Base-by-base conservation (phyloP, 768 basidiomycete genomes). In the Leucocoprinus leucothites region DNA sequence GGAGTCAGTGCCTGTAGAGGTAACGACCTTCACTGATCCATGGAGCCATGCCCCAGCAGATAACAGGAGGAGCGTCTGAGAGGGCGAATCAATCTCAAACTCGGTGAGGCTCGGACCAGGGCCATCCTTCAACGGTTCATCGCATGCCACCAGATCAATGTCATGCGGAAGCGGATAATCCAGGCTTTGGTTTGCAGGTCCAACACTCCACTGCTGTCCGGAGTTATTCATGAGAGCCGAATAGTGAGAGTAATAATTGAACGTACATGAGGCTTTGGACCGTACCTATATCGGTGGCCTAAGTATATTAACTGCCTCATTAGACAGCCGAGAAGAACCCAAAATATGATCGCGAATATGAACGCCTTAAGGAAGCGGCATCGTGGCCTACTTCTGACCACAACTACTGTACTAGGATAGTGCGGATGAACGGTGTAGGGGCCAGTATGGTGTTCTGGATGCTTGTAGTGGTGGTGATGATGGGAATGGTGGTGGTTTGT, bases 171-270 rank as follows among this genome's bases (percentile, higher is more conserved):
- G 28, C 1, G 54, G 40, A 35, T 56, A 56, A 19, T 56, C 54
- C 3, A 40, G 25, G 22, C 41, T 56, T 11, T n/a, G 31, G 36
- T n/a, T 24, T 13, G 35, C 54, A 22, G 54, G 54, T n/a, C 48
- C 54, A 13, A 49, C 22, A 22, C 13, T 18, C 54, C 54, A 56
- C 54, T 56, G 47, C 40, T 56, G 44, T 4, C 34, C 11, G 16
- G 22, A 43, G 1, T 24, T 25, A 18, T 7, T 34, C 28, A 43
- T 49, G 18, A 43, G 48, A 24, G 14, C 40, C 11, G n/a, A 42
- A 18, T 42, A 11, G 5, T 6, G 13, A n/a, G 34, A 26, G 35
- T 11, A 16, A 25, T 2, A 11, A 22, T 19, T 8, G 9, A 8
- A 40, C 54, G 28, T 56, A 56, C 54, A 25, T 36, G 54, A 43